phyloP scores from a whole-genome alignment of 2,329 filamentous ascomycete species.

The Aspergillus sp. region DNA sequence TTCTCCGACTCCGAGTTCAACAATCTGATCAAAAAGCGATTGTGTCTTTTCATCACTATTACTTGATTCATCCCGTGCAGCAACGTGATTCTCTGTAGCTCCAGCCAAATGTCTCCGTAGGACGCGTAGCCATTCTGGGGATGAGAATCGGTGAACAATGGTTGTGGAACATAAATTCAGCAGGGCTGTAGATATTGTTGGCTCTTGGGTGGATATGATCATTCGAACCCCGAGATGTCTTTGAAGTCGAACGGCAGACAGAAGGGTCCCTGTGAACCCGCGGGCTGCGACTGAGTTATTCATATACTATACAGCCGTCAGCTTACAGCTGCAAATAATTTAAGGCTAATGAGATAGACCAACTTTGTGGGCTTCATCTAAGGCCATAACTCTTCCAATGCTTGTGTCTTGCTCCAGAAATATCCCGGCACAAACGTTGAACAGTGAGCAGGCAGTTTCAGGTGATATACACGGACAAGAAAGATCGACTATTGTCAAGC shows the following conservation, averaged over 20 bases:
- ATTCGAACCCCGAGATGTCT: conserved; percentile 65
- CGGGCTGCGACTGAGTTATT: conserved; percentile 12
- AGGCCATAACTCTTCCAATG: conserved; percentile 17
- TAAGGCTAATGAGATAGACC: background rate
- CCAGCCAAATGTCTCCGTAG: conserved; percentile 24
- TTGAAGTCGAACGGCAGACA: conserved; percentile 64
- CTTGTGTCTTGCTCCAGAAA: conserved; percentile 19
- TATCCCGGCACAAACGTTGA: conserved; percentile 21
- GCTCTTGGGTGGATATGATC: conserved; percentile 73
- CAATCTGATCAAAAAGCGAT: background rate
- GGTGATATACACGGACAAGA: conserved; percentile 23
- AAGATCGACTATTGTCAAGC: conserved; percentile 23
- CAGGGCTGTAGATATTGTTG: conserved; percentile 64
- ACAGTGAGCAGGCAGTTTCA: conserved; percentile 22
- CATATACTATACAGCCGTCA: conserved; percentile 19
- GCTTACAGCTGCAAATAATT: background rate
- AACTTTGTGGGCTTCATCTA: conserved; percentile 27
- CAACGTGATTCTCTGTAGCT: background rate
- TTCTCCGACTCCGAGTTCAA: background rate
- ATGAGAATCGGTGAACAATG: conserved; percentile 70
- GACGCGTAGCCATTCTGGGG: conserved; percentile 58
- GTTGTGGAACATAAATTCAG: conserved; percentile 68
- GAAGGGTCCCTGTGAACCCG: conserved; percentile 57
- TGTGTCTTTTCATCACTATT: background rate
- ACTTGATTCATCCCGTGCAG: background rate